A percentile compares a stretch with the other conserved stretches of the same genome.
These are phyloP conservation scores for Penicillium sclerotiorum DNA, from an alignment of 2,329 filamentous ascomycete genomes.

Conservation along the genomic window DNA sequence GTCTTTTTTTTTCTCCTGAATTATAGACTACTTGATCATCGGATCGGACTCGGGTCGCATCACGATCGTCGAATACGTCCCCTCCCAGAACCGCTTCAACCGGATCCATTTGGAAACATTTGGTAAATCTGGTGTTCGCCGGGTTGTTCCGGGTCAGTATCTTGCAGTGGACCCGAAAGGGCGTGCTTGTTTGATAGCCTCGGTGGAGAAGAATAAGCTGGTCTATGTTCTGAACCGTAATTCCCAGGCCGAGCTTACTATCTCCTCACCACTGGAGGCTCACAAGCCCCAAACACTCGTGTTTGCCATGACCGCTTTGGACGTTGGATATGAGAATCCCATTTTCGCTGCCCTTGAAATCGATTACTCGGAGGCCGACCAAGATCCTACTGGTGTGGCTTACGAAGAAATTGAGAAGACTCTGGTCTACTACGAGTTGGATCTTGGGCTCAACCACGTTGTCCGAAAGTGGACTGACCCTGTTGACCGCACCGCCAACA, in stretches of 20 bases:
- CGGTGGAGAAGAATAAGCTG: slow-evolving; percentile 98
- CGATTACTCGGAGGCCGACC: slow-evolving; percentile 88
- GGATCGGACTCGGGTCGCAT: slow-evolving; percentile 95
- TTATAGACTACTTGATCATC: slow-evolving; percentile 87
- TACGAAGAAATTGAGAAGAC: slow-evolving; percentile 82
- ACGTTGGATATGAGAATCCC: slow-evolving; percentile 96
- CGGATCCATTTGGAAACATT: slow-evolving; percentile 95
- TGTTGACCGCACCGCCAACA: slow-evolving; percentile 84
- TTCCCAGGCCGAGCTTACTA: slow-evolving; percentile 89
- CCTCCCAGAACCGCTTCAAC: slow-evolving; percentile 82
- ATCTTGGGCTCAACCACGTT: slow-evolving; percentile 94
- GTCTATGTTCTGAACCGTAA: slow-evolving; percentile 98
- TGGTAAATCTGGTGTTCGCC: slow-evolving; percentile 91
- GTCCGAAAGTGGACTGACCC: slow-evolving; percentile 95
- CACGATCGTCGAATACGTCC: slow-evolving; percentile 88
- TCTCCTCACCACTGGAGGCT: slow-evolving; percentile 94
- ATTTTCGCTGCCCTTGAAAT: slow-evolving; percentile 94
- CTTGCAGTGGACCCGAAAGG: slow-evolving; percentile 94
- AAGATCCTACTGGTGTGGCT: slow-evolving; percentile 84
- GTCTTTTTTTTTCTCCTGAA: slow-evolving; percentile 36
- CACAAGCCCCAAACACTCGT: slow-evolving; percentile 92
- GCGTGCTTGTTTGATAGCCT: slow-evolving; percentile 89
- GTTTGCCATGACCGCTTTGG: slow-evolving; percentile 81
- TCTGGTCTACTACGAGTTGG: slow-evolving; percentile 95
- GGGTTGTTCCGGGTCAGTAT: slow-evolving; percentile 94